Evolutionary conservation across 768 basidiomycete species (phyloP), one percentile per base, ranked within the genome.

Genomic region (Trametes cubensis): DNA sequence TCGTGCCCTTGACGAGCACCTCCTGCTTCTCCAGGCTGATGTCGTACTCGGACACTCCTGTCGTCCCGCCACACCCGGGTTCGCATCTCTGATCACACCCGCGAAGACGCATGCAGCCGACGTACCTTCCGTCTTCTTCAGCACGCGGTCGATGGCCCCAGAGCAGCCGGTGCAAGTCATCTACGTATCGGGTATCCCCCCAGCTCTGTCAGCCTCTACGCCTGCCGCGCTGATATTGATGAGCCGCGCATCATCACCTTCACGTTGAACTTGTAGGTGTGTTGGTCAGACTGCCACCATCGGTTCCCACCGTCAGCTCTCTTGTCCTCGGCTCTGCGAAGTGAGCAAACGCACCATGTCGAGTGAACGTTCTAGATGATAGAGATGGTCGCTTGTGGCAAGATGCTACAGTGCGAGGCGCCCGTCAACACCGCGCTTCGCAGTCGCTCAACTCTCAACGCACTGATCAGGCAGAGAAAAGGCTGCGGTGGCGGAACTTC

Each of bases 141-240:
- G 80, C 15, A 86, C 94, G 28, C 90, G 85, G 26, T 77, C 80
- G 55, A 96, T 81, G 14, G 94, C 94, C 17, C 89, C 87, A 30
- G 92, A 93, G 78, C 94, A 96, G 26, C 94, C 94, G 28, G 74
- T 71, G 78, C 94, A 96, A 41, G 89, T 85, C 92, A 95, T 95
- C 92, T 93, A 60, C 47, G n/a, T n/a, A n/a, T n/a, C n/a, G 28
- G 20, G 34, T 26, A 7, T 10, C 8, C n/a, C 23, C 14, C 46
- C 20, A 28, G 11, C 30, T 62, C 44, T 26, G 52, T 67, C 49
- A 66, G 40, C 44, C 20, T 23, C 28, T 34, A 54, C 55, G 30
- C 42, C 41, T 63, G 40, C 51, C 50, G 26, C 8, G 34, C 25
- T 26, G 7, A 45, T 30, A 30, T 26, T 45, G 45, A 20, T 10